Base-by-base conservation (phyloP, 1,139 yeast species). In the Suhomyces coccinellae region DNA sequence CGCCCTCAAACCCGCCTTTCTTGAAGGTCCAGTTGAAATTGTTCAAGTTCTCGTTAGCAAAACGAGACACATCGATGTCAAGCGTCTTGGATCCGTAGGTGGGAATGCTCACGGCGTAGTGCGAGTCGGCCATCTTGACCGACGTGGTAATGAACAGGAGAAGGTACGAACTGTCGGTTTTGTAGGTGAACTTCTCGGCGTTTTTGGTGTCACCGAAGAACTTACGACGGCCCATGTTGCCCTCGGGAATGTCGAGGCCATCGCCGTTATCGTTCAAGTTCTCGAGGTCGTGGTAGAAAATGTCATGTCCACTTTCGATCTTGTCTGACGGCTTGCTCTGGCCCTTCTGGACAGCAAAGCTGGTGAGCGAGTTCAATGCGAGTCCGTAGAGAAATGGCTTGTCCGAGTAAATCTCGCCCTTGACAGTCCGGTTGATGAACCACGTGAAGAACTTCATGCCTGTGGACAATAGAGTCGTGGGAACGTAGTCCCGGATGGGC, bases 311-410 rank as follows among this genome's bases (percentile, higher is more conserved):
- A n/a, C 16, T 29, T 14, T 27, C 34, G 14, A 14, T 11, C 5
- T 41, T 38, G 3, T 38, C 42, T 20, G 32, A 17, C 14, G 43
- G 36, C 4, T 41, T 38, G 15, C 40, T 39, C n/a, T 42, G 43
- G 24, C 38, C 35, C 22, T 47, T 38, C 8, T 38, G 39, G 20
- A 57, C 50, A 2, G 63, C 56, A 13, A 72, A 58, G 40, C 63
- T 69, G 1, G 74, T 81, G 57, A 85, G 78, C 47, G 85, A 79
- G 47, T 81, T 76, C 52, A 84, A 61, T 0, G 81, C 85, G 35
- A 78, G 70, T 0, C 89, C 88, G 51, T 83, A 84, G 17, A 85
- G 64, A 57, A 66, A 85, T 66, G 93, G 74, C 56, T 75, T 71
- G 42, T 83, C 87, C 33, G 67, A 64, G 54, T 80, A 82, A 4